Conservation (phyloP, 208 protist genomes). For the Leishmania guyanensis region DNA sequence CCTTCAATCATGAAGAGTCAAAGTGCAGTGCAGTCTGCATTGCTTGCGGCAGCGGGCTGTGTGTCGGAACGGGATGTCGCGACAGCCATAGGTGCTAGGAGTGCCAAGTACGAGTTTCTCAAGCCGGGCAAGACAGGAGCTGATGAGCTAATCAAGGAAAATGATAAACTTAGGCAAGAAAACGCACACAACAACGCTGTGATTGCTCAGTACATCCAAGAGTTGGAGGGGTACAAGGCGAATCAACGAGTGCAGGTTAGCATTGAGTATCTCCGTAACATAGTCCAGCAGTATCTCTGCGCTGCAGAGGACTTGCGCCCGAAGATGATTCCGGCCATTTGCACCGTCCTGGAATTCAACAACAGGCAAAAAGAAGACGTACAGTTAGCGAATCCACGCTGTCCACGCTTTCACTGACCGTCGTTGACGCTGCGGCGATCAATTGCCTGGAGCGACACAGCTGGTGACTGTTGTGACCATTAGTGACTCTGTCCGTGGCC, state of each 20-base stretch:
- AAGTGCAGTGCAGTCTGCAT: conserved; percentile 28
- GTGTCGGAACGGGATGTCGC: conserved; percentile 63
- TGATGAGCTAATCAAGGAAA: conserved; percentile 50
- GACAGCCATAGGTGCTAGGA: conserved; percentile 40
- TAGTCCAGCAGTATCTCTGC: conserved; percentile 80
- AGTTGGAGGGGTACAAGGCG: conserved; percentile 61
- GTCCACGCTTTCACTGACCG: conserved; percentile 68
- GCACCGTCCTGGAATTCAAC: conserved; percentile 84
- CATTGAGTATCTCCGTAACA: conserved; percentile 82
- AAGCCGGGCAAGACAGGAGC: conserved; percentile 27
- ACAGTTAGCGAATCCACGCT: conserved; percentile 56
- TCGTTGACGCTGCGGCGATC: background rate
- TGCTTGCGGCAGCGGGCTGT: conserved; percentile 34
- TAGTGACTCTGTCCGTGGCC: background rate
- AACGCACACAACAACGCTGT: conserved; percentile 68
- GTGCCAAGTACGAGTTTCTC: conserved; percentile 37
- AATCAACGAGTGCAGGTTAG: conserved; percentile 70
- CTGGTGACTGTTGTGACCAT: background rate
- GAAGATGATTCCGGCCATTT: conserved; percentile 88
- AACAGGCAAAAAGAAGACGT: conserved; percentile 77
- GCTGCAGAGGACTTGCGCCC: conserved; percentile 61
- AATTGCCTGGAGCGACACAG: background rate
- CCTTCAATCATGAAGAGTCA: conserved; percentile 2
- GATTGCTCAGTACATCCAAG: conserved; percentile 65
- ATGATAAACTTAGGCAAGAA: conserved; percentile 47